A percentile compares a stretch with the other conserved stretches of the same genome.
These are phyloP conservation scores for Gossypium turneri DNA, from an alignment of 345 rosid species.

Conservation along the genomic window DNA sequence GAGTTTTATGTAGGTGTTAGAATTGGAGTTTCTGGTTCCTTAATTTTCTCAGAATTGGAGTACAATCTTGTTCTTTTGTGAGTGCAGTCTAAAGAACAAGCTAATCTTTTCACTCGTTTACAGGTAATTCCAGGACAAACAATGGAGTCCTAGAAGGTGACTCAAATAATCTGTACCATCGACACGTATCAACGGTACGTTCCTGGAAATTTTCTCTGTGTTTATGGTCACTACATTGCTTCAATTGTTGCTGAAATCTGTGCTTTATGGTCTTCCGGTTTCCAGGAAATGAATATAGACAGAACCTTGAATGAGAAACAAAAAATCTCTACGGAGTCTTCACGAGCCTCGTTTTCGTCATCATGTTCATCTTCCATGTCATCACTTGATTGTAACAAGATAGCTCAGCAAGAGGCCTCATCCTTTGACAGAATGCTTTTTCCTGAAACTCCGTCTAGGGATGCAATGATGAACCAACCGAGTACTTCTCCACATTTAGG, in stretches of 20 bases:
- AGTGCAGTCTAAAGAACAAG: not conserved
- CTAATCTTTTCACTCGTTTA: not conserved
- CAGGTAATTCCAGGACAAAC: not conserved
- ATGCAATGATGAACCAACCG: slow-evolving; percentile 45
- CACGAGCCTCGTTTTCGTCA: slow-evolving; percentile 79
- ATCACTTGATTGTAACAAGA: slow-evolving; percentile 56
- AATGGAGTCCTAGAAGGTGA: not conserved
- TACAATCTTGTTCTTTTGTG: too few species aligned
- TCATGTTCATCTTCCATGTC: slow-evolving; percentile 83
- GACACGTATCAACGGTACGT: not conserved
- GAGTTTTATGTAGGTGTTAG: slow-evolving; percentile 1
- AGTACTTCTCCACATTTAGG: slow-evolving; percentile 47
- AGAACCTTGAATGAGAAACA: slow-evolving; percentile 57
- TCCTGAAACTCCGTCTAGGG: slow-evolving; percentile 62
- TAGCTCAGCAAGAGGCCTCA: slow-evolving; percentile 55
- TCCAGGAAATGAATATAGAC: slow-evolving; percentile 51
- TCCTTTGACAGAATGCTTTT: slow-evolving; percentile 47
- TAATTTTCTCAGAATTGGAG: too few species aligned
- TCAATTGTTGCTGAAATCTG: slow-evolving; percentile 4
- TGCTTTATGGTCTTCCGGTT: slow-evolving; percentile 16
- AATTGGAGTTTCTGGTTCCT: not conserved
- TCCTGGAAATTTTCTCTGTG: not conserved
- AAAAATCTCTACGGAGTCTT: slow-evolving; percentile 70
- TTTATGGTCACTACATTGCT: not conserved
- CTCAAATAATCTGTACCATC: not conserved